Base-by-base conservation (phyloP, 768 basidiomycete species). In the Butyriboletus loyo region DNA sequence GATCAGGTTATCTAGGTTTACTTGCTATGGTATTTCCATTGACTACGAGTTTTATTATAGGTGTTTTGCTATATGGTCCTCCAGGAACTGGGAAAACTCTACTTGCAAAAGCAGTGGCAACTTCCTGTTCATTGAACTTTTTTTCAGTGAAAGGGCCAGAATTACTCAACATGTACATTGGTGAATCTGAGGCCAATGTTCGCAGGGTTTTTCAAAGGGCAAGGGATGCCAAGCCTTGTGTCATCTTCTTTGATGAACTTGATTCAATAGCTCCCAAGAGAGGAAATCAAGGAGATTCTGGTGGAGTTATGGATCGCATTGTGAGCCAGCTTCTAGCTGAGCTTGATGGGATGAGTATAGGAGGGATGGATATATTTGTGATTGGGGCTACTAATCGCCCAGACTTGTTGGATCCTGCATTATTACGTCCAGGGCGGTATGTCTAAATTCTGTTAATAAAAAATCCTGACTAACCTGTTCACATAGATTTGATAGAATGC, bases 121-220 rank as follows among this genome's bases (percentile, higher is more conserved):
- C 94, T 1, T 92, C 92, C 3, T 97, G 89, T 67, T 87, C 92
- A 24, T 79, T 97, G 58, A 97, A 97, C 68, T 97, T 98, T 71
- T 88, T 98, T 73, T 95, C 92, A n/a, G 84, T 97, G 62, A 97
- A 98, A 68, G 95, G 95, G 0, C 95, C 95, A 4, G 95, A 98
- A 64, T 73, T 98, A 34, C 81, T 97, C 46, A 96, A 96, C 72
- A 98, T 98, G 95, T 98, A 96, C 71, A 96, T 98, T 61, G 95
- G 95, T 53, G 95, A 97, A 71, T 95, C 92, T 11, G 95, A 98
- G 70, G 97, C 98, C 55, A 99, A 98, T 70, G 95, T 99, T 36
- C 83, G 97, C 14, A 78, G 86, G 15, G 85, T 98, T 1, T 98
- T 98, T 68, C 91, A 95, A 66, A 82, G 84, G 13, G 95, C 95